Percentiles rank a stretch among this genome's conserved stretches.
phyloP scores from a whole-genome alignment of 805 yeast species.

The Wickerhamiella shivajii region DNA sequence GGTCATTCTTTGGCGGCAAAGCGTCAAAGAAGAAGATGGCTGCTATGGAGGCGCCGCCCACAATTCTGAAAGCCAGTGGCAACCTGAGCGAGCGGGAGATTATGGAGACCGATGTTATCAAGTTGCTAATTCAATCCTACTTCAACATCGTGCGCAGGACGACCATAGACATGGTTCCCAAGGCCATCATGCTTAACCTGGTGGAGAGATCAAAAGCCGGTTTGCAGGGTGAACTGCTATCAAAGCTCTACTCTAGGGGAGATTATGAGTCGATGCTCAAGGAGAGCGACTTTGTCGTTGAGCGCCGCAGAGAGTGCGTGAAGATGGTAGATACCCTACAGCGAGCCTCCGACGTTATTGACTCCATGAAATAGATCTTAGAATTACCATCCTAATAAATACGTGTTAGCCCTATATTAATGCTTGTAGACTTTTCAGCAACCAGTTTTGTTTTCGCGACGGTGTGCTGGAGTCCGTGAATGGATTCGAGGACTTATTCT shows the following conservation, averaged over 20 bases:
- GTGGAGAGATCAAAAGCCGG: constrained; percentile 73
- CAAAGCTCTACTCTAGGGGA: constrained; percentile 68
- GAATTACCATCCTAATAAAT: background rate
- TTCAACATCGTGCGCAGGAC: constrained; percentile 88
- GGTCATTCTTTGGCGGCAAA: constrained; percentile 87
- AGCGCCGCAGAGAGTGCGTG: constrained; percentile 85
- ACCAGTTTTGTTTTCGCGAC: no score
- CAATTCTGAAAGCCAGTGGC: constrained; percentile 85
- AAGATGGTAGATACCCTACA: constrained; percentile 88
- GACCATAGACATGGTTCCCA: constrained; percentile 85
- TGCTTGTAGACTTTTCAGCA: no score
- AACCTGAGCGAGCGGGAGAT: constrained; percentile 88
- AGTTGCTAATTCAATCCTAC: constrained; percentile 77
- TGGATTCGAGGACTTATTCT: no score
- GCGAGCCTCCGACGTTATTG: constrained; percentile 81
- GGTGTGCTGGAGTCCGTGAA: no score
- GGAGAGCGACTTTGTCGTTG: constrained; percentile 84
- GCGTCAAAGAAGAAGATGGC: constrained; percentile 68
- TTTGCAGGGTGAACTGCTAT: constrained; percentile 79
- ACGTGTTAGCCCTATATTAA: no score
- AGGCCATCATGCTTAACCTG: constrained; percentile 85
- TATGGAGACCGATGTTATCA: constrained; percentile 93
- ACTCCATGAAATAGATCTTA: constrained; percentile 6
- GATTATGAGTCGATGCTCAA: constrained; percentile 58
- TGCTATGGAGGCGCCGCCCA: constrained; percentile 94